A percentile compares a stretch with the other conserved stretches of the same genome.
phyloP scores from a whole-genome alignment of 768 basidiomycete species.

The Boletus subcaerulescens region DNA sequence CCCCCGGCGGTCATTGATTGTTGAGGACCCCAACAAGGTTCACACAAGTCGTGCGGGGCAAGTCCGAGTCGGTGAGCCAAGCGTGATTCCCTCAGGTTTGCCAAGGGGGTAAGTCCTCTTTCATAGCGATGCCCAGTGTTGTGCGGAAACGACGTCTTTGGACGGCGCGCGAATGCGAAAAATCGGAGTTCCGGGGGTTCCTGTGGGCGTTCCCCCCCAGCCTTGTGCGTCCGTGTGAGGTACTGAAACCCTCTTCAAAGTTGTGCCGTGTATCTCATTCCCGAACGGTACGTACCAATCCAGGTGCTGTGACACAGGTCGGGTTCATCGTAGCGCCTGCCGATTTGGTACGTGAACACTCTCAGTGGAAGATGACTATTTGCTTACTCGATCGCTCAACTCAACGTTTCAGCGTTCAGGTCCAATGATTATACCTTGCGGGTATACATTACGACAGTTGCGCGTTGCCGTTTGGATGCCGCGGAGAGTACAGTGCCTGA shows the following conservation, averaged over 20 bases:
- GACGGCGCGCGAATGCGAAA: neutral
- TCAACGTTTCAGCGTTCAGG: neutral
- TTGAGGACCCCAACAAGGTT: neutral
- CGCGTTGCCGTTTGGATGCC: conserved; percentile 13
- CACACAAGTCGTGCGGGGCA: conserved; percentile 1
- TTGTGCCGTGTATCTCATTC: neutral
- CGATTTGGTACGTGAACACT: neutral
- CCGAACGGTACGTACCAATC: neutral
- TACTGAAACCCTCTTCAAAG: neutral
- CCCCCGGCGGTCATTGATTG: neutral
- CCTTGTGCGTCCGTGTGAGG: neutral
- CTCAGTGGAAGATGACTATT: neutral
- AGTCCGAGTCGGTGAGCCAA: neutral
- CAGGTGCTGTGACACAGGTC: neutral
- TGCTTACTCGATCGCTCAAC: conserved; percentile 1
- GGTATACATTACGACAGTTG: conserved; percentile 6
- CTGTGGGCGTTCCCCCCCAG: neutral
- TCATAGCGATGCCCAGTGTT: neutral
- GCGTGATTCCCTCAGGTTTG: neutral
- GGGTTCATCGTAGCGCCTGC: neutral
- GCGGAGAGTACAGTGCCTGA: conserved; percentile 18
- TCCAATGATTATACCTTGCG: conserved; percentile 1
- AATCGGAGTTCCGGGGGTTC: neutral
- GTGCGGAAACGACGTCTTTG: neutral
- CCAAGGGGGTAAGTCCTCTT: neutral